Conservation (phyloP, 2,329 filamentous ascomycete genomes). For the Colletotrichum aenigma region DNA sequence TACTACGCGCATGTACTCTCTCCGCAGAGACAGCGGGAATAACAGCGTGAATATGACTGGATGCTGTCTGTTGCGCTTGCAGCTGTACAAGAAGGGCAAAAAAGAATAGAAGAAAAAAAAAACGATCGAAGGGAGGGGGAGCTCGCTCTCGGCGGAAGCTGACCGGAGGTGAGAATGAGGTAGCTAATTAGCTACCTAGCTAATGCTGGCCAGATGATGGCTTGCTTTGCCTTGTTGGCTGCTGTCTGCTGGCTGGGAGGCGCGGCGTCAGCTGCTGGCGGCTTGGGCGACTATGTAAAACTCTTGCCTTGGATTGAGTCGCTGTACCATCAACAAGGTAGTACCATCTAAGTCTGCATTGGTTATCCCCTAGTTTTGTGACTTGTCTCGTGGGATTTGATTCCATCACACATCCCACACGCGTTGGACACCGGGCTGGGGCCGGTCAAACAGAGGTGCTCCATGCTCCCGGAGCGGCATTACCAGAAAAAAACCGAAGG, state of each 20-base stretch:
- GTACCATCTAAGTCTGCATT: not conserved
- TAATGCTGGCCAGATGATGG: not conserved
- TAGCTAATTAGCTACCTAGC: not conserved
- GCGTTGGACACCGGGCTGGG: not conserved
- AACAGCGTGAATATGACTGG: not conserved
- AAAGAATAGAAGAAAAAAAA: not conserved
- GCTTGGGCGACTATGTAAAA: not conserved
- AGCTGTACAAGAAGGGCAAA: not conserved
- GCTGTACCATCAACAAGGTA: not conserved
- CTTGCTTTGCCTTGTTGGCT: not conserved
- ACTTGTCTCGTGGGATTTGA: not conserved
- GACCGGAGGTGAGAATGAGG: not conserved
- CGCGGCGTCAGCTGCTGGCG: not conserved
- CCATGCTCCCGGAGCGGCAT: not conserved
- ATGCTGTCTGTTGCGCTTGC: not conserved
- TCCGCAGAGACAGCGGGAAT: not conserved
- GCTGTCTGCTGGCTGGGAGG: not conserved
- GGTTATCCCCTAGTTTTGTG: not conserved
- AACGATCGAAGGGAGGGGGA: not conserved
- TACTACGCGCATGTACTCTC: not conserved
- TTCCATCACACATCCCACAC: not conserved
- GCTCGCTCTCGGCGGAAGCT: not conserved
- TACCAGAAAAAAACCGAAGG: not conserved
- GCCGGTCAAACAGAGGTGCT: not conserved
- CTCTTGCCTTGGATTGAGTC: not conserved